Evolutionary conservation across 306 rosid species (phyloP), one percentile per base, ranked within the genome.

Genomic region (Urtica urens): DNA sequence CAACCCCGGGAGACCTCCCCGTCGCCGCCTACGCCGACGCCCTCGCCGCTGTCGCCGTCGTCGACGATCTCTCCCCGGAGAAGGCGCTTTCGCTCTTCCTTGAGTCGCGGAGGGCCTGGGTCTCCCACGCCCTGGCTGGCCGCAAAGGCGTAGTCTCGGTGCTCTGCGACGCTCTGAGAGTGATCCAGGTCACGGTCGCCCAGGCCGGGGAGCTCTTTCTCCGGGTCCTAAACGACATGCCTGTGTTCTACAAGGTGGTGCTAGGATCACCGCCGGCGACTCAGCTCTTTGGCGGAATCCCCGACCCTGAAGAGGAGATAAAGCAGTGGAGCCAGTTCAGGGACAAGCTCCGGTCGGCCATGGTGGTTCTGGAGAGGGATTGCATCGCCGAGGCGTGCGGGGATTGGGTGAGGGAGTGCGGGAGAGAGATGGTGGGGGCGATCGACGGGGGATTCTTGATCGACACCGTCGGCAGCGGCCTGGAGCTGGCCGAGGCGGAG

Each of bases 261-360:
- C 29, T 82, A 24, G 75, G 77, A 23, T 81, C 81, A 1, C 99
- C 99, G 35, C 99, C 95, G 2, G 87, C 86, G 0, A 71, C 95
- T 0, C 96, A 90, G 41, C 68, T 90, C 74, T 90, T 79, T 23
- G 99, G 99, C 16, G 96, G 99, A 62, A 90, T 90, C 75, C 90
- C 96, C 34, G 75, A 77, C 53, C 99, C 99, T 1, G 96, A 90
- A 14, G 99, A 79, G 66, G 99, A 90, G 72, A 78, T 90, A 40
- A 82, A 78, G 85, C 95, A 85, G 13, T 90, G 99, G 99, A 85
- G 79, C 43, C 70, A 64, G 7, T 90, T 90, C 53, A 69, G 96
- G 61, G 96, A 90, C 51, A 76, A 74, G 33, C 43, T 90, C 64
- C 94, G 82, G 49, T 71, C 81, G 0, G 38, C 69, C 57, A 85